Evolutionary conservation across 2,329 filamentous ascomycete species (phyloP), one percentile per base, ranked within the genome.

Genomic region (Penicillium sp.): DNA sequence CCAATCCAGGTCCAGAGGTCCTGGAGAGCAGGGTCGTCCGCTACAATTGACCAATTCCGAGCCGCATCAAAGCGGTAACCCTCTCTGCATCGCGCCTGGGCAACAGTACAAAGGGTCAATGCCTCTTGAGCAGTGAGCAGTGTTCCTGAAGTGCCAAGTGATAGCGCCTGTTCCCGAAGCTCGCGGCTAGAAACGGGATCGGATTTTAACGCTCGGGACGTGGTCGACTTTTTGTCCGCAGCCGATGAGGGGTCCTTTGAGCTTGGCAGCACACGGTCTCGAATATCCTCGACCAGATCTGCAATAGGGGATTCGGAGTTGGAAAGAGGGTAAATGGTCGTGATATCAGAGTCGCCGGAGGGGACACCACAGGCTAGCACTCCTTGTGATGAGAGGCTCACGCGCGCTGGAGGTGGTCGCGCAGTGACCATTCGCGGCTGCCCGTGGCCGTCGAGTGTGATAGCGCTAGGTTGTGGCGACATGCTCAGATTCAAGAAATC

Each of bases 1-100:
- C 82, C 76, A 36, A 87, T 73, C 70, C 85, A 83, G 46, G 78
- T 78, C 86, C 86, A 89, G 36, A 87, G 77, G 6, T 82, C 81
- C 54, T 84, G 81, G 5, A 88, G 75, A 70, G 79, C 80, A 49
- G 79, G 79, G 64, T 87, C 81, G 53, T 87, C 84, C 2, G 78
- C 73, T 3, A 86, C 74, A 27, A 88, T 82, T 7, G 75, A 70
- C 60, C 80, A 80, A 63, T 88, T 88, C 55, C 77, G 82, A 22
- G 74, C 72, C 58, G 81, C 82, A 60, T 87, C 79, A 49, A 87
- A 76, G 1, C 79, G 65, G 60, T 82, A 82, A 1, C 80, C 86
- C 68, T 84, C 83, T 58, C 79, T 78, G 66, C 85, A 87, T 14
- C 86, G 73, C 19, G 73, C 64, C 37, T 80, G 61, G 37, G 66